Evolutionary conservation across 2,329 filamentous ascomycete genomes (phyloP), one percentile per base, ranked within the genome.

Genomic region (Fusarium foetens): DNA sequence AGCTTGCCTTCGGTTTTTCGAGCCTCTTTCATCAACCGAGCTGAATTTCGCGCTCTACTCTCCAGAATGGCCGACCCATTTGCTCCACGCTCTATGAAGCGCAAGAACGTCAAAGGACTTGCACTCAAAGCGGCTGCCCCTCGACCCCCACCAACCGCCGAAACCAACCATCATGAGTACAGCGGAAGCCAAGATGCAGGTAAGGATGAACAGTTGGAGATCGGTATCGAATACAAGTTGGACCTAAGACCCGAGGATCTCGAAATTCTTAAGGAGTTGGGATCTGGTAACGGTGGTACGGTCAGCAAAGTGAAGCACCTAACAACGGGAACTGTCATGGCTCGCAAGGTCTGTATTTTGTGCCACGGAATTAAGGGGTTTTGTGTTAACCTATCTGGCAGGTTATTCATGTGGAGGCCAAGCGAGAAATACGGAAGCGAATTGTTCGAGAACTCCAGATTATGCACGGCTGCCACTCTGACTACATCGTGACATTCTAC

Each of bases 331-430:
- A 97, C 96, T 23, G 90, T 97, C 75, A 99, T 99, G 96, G 96
- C 96, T 75, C 91, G 95, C 84, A 99, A 99, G 93, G 96, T 98
- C 79, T 39, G 73, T 64, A 41, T 39, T 66, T 38, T 46, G 25
- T 33, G 41, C 36, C 35, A n/a, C 36, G 17, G 16, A 17, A 64
- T 33, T 39, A 19, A 8, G n/a, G 46, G n/a, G 31, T 14, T 43
- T 21, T 41, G 36, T 41, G 55, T 73, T 79, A 39, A 79, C 63
- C 29, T 69, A 49, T 21, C 8, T 8, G 25, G 17, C 78, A 98
- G 95, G 92, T 98, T 73, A 99, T 99, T 76, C 95, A 98, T 76
- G 95, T 99, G 79, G 96, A 99, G 82, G 96, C 95, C 42, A 98
- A 98, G 86, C 95, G 95, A 80, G 95, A 98, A 79, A 94, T 98